Evolutionary conservation across 2,329 filamentous ascomycete genomes (phyloP).

Genomic region (Dryadomyces quercus-mongolicae): DNA sequence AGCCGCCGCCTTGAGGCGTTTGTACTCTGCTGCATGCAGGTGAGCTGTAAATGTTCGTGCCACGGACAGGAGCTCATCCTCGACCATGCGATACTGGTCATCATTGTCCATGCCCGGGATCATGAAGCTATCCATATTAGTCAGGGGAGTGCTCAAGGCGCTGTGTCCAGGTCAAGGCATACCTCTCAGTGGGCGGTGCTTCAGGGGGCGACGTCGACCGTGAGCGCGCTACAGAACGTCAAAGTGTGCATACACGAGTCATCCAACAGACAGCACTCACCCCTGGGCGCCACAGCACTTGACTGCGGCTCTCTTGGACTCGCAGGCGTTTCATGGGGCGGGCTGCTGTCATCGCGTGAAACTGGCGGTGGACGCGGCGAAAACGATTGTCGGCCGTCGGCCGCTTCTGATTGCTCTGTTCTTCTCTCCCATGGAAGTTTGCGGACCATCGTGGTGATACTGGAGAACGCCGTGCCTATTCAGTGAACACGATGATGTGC

Average conservation of each 20-base stretch:
- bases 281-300: not conserved
- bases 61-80: conserved; percentile 61
- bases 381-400: not conserved
- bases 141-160: not conserved
- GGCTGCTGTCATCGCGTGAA: not conserved
- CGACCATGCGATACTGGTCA: conserved; percentile 70
- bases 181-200: conserved; percentile 17
- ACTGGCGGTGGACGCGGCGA: not conserved
- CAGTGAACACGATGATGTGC: too few relatives aligned
- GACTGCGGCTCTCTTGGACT: not conserved
- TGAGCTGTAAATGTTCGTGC: conserved; percentile 62
- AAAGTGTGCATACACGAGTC: too few relatives aligned
- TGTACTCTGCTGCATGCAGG: conserved; percentile 67
- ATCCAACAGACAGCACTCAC: not conserved
- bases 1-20: conserved; percentile 48
- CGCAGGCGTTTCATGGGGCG: not conserved
- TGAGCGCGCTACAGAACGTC: conserved; percentile 12
- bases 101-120: conserved; percentile 51
- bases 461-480: too few relatives aligned
- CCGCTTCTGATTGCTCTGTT: not conserved
- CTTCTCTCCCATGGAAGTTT: conserved; percentile 12
- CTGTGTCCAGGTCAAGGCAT: not conserved
- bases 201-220: conserved; percentile 21
- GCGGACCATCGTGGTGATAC: conserved; percentile 11
- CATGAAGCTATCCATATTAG: conserved; percentile 43